Percentiles rank a stretch among this genome's conserved stretches.
Evolutionary conservation across 768 basidiomycete genomes (phyloP).

Genomic region (Boletus vermiculosoides): DNA sequence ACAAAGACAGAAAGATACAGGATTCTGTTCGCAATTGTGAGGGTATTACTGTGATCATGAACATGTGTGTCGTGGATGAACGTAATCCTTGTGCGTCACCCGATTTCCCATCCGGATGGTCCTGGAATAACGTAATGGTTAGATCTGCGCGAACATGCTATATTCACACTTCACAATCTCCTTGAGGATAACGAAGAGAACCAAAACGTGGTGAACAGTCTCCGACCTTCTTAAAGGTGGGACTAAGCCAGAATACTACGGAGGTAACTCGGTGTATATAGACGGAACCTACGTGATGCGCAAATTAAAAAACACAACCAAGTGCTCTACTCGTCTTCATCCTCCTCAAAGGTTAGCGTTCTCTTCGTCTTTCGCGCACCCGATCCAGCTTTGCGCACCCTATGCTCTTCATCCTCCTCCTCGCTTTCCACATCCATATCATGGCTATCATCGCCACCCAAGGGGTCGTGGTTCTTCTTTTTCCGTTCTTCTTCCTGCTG

Average conservation of each 20-base stretch:
- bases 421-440: constrained; percentile 78
- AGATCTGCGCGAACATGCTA: constrained; percentile 89
- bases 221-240: constrained; percentile 63
- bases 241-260: constrained; percentile 54
- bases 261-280: constrained; percentile 26
- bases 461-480: constrained; percentile 34
- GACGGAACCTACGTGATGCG: background rate
- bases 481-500: constrained; percentile 54
- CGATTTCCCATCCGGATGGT: background rate
- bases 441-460: constrained; percentile 38
- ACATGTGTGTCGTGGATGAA: constrained; percentile 87
- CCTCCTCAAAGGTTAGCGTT: constrained; percentile 55
- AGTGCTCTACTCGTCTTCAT: constrained; percentile 45
- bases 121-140: constrained; percentile 7
- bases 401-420: constrained; percentile 66
- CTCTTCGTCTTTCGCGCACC: constrained; percentile 52
- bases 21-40: constrained; percentile 68
- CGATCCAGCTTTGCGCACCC: constrained; percentile 55
- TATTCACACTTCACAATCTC: constrained; percentile 79
- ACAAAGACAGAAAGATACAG: constrained; percentile 64
- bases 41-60: constrained; percentile 82
- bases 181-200: constrained; percentile 76
- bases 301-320: background rate
- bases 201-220: constrained; percentile 72
- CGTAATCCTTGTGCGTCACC: constrained; percentile 81